These are phyloP conservation scores for Perkinsus olseni DNA, from an alignment of 169 alveolate species.

Conservation along the genomic window DNA sequence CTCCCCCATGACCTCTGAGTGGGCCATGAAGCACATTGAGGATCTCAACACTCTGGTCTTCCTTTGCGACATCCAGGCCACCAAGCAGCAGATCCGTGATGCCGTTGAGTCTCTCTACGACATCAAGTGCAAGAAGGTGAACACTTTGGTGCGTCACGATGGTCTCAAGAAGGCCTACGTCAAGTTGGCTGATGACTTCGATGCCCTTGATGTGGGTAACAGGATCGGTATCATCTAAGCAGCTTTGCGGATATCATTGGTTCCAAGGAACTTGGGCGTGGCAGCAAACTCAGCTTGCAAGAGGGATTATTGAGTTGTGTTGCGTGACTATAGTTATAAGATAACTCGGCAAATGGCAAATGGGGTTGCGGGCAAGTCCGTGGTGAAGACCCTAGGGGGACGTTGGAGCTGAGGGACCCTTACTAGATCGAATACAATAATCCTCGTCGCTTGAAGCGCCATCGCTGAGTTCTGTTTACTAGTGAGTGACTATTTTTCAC, in stretches of 20 bases:
- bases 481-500: too few species aligned
- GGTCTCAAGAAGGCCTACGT: conserved; percentile 96
- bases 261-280: conserved; percentile 3
- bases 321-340: background rate
- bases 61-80: conserved; percentile 51
- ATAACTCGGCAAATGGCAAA: background rate
- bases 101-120: conserved; percentile 86
- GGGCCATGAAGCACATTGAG: conserved; percentile 95
- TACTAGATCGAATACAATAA: too few species aligned
- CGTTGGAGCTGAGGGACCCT: too few species aligned
- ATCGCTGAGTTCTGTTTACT: too few species aligned
- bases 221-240: conserved; percentile 91
- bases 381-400: too few species aligned
- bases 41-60: conserved; percentile 91
- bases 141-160: conserved; percentile 89
- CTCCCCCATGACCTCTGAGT: conserved; percentile 93
- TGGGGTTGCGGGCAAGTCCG: too few species aligned
- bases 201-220: conserved; percentile 95
- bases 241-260: conserved; percentile 12
- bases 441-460: too few species aligned
- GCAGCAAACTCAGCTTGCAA: conserved; percentile 3
- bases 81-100: conserved; percentile 83
- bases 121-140: conserved; percentile 80
- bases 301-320: background rate
- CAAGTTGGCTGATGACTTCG: conserved; percentile 86